These are phyloP conservation scores for Fusarium agapanthi DNA, from an alignment of 2,329 filamentous ascomycete genomes.

Conservation along the genomic window DNA sequence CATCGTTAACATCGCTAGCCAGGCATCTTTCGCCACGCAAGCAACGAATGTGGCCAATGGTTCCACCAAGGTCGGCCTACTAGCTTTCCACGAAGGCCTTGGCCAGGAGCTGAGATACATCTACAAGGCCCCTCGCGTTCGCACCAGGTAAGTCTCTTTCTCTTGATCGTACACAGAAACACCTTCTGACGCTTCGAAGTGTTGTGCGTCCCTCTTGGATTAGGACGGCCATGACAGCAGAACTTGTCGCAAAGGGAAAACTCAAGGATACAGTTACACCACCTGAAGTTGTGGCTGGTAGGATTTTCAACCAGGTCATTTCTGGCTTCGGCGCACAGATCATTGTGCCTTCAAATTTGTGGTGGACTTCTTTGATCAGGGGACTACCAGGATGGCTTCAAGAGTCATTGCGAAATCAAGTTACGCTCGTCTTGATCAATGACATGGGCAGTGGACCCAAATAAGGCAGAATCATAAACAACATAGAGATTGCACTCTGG, in stretches of 20 bases:
- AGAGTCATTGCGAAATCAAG: slow-evolving; percentile 16
- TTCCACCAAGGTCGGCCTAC: slow-evolving; percentile 67
- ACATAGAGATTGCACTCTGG: neutral
- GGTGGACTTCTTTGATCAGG: neutral
- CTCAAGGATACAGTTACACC: slow-evolving; percentile 23
- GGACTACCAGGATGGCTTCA: slow-evolving; percentile 29
- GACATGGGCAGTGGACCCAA: neutral
- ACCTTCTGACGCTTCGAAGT: neutral
- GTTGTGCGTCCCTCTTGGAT: slow-evolving; percentile 60
- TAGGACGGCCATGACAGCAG: slow-evolving; percentile 28
- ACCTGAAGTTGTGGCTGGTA: slow-evolving; percentile 48
- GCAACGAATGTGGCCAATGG: slow-evolving; percentile 71
- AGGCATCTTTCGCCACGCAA: slow-evolving; percentile 65
- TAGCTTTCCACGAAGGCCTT: slow-evolving; percentile 71
- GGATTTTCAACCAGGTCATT: slow-evolving; percentile 53
- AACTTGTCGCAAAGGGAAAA: slow-evolving; percentile 25
- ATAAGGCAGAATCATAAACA: neutral
- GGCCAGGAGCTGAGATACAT: slow-evolving; percentile 61
- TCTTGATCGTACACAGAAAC: accelerated
- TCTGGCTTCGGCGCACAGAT: slow-evolving; percentile 52
- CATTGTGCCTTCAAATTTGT: slow-evolving; percentile 47
- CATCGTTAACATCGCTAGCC: slow-evolving; percentile 72
- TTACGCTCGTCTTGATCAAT: neutral
- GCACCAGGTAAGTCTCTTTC: slow-evolving; percentile 55
- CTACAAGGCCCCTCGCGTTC: slow-evolving; percentile 66